Conservation (phyloP, 2,329 filamentous ascomycete genomes). For the Hypoxylon sp. region DNA sequence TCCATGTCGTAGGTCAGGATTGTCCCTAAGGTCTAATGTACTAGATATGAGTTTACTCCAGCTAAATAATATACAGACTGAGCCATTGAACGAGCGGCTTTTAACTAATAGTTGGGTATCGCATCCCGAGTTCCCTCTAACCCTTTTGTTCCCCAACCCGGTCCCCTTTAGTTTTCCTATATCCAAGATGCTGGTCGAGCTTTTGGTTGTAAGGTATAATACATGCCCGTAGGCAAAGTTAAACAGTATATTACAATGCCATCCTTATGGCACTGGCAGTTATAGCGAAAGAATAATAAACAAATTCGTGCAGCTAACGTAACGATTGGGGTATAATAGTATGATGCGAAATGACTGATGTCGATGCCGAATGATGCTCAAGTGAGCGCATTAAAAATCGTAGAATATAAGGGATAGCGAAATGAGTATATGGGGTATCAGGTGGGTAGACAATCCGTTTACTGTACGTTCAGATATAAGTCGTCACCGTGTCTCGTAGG, state of each 20-base stretch:
- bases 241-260: conserved; percentile 15
- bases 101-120: conserved; percentile 20
- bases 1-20: too few species aligned
- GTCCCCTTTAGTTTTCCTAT: conserved; percentile 11
- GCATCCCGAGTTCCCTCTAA: conserved; percentile 7
- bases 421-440: too few species aligned
- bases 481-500: conserved; percentile 73
- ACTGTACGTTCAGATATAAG: conserved; percentile 66
- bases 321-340: conserved; percentile 17
- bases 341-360: conserved; percentile 14
- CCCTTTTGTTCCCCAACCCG: conserved; percentile 4
- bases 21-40: too few species aligned
- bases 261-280: background rate
- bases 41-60: too few species aligned
- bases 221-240: background rate
- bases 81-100: conserved; percentile 16
- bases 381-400: too few species aligned
- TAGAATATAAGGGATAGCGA: too few species aligned
- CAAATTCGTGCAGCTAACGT: conserved; percentile 9
- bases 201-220: conserved; percentile 7
- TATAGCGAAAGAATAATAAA: too few species aligned
- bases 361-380: conserved; percentile 3
- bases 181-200: conserved; percentile 1
- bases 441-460: too few species aligned
- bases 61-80: background rate